Evolutionary conservation across 768 basidiomycete genomes (phyloP), one percentile per base, ranked within the genome.

Genomic region (Phlebiopsis gigantea): DNA sequence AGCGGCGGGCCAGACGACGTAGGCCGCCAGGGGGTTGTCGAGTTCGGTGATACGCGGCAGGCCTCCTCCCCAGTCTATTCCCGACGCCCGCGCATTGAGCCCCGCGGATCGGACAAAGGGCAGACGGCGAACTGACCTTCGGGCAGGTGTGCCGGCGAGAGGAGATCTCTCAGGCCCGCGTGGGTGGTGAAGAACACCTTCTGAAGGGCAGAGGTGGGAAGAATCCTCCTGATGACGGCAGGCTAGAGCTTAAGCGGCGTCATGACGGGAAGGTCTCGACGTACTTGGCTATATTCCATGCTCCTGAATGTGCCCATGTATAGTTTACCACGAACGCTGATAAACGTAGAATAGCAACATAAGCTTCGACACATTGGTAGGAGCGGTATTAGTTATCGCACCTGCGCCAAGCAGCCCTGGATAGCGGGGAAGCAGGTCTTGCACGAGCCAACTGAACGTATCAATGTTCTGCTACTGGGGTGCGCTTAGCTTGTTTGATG

Each of bases 381-480:
- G 24, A 6, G 21, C 49, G 43, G 21, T 12, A 22, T 46, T 53
- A 53, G 45, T 39, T 47, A 52, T 64, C 73, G 62, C 66, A 84
- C 88, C 85, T 67, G 84, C 87, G 31, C 82, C 87, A 28, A 90
- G 71, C 82, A 90, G 81, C 53, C 88, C 88, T 51, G 89, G 86
- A 72, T 82, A 90, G 51, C 79, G 78, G 34, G 87, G 87, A 43
- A 85, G 75, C 28, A 86, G 75, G 61, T 90, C 86, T 58, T 79
- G 79, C 57, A 84, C 64, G 46, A 79, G 77, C 84, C 85, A 90
- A 19, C 78, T 74, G 44, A 86, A 73, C 6, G 87, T 69, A 60
- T 88, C 84, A 39, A 84, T 64, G 63, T 78, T 79, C 83, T 89
- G 62, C 55, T 61, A 26, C 43, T 29, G 56, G 56, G 55, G 39